Evolutionary conservation across 2,329 filamentous ascomycete genomes (phyloP), one percentile per base, ranked within the genome.

Genomic region (Aspergillus tubingensis): DNA sequence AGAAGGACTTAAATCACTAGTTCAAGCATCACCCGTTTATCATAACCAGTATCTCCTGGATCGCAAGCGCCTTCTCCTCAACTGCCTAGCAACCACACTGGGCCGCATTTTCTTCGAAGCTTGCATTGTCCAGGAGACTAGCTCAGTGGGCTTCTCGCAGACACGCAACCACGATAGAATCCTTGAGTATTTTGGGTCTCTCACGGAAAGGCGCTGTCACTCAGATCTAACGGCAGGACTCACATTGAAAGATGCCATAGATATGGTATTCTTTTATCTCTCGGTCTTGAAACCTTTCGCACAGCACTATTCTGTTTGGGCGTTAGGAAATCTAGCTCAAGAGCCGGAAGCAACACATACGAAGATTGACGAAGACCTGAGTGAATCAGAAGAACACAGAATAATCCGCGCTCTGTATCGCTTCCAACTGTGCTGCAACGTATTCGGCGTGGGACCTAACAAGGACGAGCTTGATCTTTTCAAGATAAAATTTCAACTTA

Each of bases 221-320:
- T 27, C 25, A 27, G 25, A 27, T 27, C 7, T 8, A 27, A 8
- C 25, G 7, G 25, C 25, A 27, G 25, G 25, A 27, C 25, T 27
- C 2, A 3, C 2, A 27, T 27, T 27, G 25, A 27, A 27, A 1
- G 25, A 27, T 27, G 7, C 25, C 25, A 8, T 27, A 27, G 7
- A 17, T 5, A 63, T 62, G 17, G 43, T 57, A 6, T 11, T 21
- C 15, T 65, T 65, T 27, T 27, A 27, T 43, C 21, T 11, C 17
- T 61, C 53, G 48, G 65, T 67, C 21, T 25, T 67, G 23, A 36
- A 55, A 54, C 62, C 64, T 47, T 54, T 67, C 5, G 19, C n/a
- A 30, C 44, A 13, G 52, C 32, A 47, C 13, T 64, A 60, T 44
- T 54, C 41, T 38, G 5, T 17, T 11, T 64, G 59, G 61, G 56